Evolutionary conservation across 148 eudicot species (phyloP).

Genomic region (Rhododendron vialii): DNA sequence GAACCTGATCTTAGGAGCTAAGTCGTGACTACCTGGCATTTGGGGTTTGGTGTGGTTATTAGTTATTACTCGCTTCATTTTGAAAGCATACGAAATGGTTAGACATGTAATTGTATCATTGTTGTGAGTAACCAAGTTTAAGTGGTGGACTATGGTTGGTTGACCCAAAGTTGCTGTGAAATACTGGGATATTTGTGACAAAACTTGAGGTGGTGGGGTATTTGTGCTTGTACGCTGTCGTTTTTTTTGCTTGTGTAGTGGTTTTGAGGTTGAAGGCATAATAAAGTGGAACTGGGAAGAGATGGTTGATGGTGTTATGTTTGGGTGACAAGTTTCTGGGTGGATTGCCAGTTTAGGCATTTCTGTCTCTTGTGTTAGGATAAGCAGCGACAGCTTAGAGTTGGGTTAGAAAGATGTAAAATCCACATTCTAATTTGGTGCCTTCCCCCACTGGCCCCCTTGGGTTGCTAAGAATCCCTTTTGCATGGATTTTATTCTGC

Average conservation of each 20-base stretch:
- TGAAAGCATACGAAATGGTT: not conserved
- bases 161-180: not conserved
- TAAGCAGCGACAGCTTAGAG: not conserved
- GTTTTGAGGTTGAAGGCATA: not conserved
- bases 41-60: not conserved
- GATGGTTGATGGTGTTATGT: not conserved
- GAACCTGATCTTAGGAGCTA: not conserved
- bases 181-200: not conserved
- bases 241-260: not conserved
- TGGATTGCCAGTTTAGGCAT: not conserved
- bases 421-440: not conserved
- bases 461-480: not conserved
- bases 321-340: not conserved
- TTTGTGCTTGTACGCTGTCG: not conserved
- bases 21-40: not conserved
- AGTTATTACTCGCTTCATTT: not conserved
- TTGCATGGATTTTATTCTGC: not conserved
- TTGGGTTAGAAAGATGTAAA: not conserved
- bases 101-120: not conserved
- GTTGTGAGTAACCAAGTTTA: not conserved
- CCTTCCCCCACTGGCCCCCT: not conserved
- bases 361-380: not conserved
- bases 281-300: not conserved
- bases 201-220: not conserved
- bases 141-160: not conserved